These are phyloP conservation scores for Globisporangium rhizosaccharum DNA, from an alignment of 352 stramenopile genomes.

Conservation along the genomic window DNA sequence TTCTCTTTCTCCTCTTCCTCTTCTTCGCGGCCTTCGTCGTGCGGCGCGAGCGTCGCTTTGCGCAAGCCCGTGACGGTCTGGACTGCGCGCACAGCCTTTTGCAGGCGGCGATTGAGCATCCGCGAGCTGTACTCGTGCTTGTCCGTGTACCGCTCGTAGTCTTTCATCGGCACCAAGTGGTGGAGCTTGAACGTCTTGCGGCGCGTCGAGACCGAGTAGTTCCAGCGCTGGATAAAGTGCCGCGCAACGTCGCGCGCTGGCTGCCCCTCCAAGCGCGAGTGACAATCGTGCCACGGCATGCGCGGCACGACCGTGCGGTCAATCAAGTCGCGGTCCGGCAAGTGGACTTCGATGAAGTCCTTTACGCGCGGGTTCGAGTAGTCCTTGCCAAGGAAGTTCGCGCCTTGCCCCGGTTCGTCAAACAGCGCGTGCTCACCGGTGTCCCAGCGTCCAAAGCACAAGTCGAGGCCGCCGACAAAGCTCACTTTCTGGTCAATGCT, in stretches of 20 bases:
- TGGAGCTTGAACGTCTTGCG: conserved; percentile 73
- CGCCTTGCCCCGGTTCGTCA: conserved; percentile 42
- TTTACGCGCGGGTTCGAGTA: conserved; percentile 84
- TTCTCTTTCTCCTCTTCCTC: background rate
- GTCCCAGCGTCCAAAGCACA: conserved; percentile 89
- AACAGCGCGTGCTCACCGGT: conserved; percentile 60
- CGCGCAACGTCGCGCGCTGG: conserved; percentile 75
- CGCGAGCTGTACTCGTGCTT: conserved; percentile 33
- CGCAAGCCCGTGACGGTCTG: conserved; percentile 36
- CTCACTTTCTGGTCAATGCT: conserved; percentile 85
- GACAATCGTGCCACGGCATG: conserved; percentile 86
- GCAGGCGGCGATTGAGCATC: conserved; percentile 44
- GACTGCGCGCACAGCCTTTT: conserved; percentile 62
- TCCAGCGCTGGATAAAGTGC: conserved; percentile 87
- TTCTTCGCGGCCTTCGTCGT: conserved; percentile 14
- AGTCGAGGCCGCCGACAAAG: conserved; percentile 88
- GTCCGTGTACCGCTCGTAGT: conserved; percentile 30
- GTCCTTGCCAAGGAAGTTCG: conserved; percentile 77
- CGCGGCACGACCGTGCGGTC: conserved; percentile 61
- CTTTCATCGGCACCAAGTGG: conserved; percentile 74
- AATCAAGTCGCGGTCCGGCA: conserved; percentile 71
- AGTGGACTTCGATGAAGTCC: conserved; percentile 77
- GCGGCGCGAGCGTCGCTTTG: conserved; percentile 10
- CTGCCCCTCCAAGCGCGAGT: conserved; percentile 76
- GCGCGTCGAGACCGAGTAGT: conserved; percentile 79